phyloP scores from a whole-genome alignment of 192 early-diverging fungal species.

The Linnemannia zychae region DNA sequence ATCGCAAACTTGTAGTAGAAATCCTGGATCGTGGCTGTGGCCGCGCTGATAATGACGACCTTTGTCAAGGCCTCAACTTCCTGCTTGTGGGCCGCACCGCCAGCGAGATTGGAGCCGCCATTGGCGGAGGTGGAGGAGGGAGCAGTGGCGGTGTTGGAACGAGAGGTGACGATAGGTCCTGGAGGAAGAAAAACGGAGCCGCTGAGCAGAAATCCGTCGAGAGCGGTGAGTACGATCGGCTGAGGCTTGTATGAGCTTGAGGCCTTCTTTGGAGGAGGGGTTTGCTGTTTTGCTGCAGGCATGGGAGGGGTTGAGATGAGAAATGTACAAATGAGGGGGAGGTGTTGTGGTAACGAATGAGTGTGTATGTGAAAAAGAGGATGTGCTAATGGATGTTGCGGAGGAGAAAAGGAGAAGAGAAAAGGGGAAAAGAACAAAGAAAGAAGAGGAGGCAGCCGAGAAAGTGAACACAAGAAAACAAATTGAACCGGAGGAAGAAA shows the following conservation, averaged over 20 bases:
- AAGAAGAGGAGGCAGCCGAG: neutral
- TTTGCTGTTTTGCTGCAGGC: neutral
- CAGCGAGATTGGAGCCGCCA: constrained; percentile 20
- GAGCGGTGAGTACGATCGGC: constrained; percentile 49
- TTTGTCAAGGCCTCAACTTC: constrained; percentile 30
- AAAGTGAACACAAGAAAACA: constrained; percentile 10
- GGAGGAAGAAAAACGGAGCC: constrained; percentile 44
- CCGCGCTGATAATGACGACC: constrained; percentile 46
- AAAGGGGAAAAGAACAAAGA: neutral
- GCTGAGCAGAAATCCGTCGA: constrained; percentile 46
- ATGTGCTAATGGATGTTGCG: too few species aligned
- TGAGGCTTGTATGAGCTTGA: constrained; percentile 29
- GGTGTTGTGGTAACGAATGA: neutral
- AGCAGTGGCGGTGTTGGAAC: too few species aligned
- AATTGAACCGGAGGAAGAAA: too few species aligned
- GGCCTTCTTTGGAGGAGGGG: constrained; percentile 18
- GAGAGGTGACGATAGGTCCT: constrained; percentile 27
- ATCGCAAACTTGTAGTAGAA: constrained; percentile 52
- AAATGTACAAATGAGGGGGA: neutral
- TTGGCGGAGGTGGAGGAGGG: neutral
- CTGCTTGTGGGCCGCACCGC: constrained; percentile 21
- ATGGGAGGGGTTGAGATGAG: neutral
- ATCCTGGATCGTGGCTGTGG: constrained; percentile 52
- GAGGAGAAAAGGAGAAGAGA: neutral
- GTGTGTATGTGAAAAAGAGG: too few species aligned